Evolutionary conservation across 768 basidiomycete species (phyloP), one percentile per base, ranked within the genome.

Genomic region (Pleurotus pulmonarius): DNA sequence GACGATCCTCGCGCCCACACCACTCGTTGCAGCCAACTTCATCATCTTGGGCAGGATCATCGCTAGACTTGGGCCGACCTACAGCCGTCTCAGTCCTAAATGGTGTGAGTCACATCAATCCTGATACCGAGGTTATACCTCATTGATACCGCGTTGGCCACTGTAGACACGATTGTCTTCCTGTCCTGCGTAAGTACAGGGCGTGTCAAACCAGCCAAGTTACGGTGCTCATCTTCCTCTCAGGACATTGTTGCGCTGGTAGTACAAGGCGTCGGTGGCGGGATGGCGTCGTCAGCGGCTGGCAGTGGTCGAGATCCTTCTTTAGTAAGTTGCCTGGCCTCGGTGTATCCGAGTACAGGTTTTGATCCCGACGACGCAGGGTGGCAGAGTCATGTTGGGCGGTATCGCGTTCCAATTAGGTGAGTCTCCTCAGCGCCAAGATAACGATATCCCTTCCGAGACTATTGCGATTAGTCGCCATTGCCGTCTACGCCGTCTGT

Each of bases 191-290:
- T 79, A 49, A 57, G 73, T 49, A 13, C 0, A 24, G 5, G 3
- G 11, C 29, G 2, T 43, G 41, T n/a, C 1, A 24, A 22, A 12
- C 16, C 37, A 7, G n/a, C n/a, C 20, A 13, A 15, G 5, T 22
- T 47, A 29, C 37, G 12, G 43, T 7, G 15, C 11, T 8, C 45
- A n/a, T 6, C 48, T 4, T 4, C 9, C 9, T 4, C 25, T 55
- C 56, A 70, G 76, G 88, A 89, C 59, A 62, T 86, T n/a, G 65
- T 84, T 29, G 79, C 86, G 9, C 74, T 89, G 20, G 67, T 82
- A n/a, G 67, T 87, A 1, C 87, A 90, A 69, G 86, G 80, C 26
- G 67, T 77, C 12, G 87, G 87, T 40, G 87, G 87, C 24, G 86
- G 78, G 0, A 61, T 75, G 16, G 85, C 85, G 0, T 74, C 79